Evolutionary conservation across 495 filamentous ascomycete species (phyloP).

Genomic region (Penicillium crystallinum): DNA sequence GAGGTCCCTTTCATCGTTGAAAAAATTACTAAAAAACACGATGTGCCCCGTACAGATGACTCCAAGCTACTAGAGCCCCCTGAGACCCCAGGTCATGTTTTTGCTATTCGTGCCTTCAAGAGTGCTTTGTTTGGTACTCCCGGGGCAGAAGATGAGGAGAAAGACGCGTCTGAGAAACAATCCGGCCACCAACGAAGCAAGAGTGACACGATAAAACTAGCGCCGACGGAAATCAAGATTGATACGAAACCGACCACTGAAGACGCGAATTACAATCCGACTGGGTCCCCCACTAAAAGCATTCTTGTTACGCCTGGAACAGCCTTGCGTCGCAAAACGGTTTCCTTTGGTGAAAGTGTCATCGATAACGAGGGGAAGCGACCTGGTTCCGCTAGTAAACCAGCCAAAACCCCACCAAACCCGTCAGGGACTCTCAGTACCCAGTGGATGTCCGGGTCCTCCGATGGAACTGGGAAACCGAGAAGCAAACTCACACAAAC

Average conservation of each 20-base stretch:
- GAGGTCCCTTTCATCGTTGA: conserved; percentile 8
- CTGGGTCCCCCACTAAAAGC: conserved; percentile 63
- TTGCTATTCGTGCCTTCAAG: conserved; percentile 88
- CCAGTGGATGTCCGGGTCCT: conserved; percentile 54
- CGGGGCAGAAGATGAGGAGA: conserved; percentile 41
- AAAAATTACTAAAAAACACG: neutral
- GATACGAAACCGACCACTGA: conserved; percentile 19
- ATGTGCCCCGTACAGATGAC: conserved; percentile 24
- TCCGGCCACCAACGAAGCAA: conserved; percentile 20
- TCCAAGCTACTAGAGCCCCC: conserved; percentile 57
- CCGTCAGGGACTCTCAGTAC: conserved; percentile 59
- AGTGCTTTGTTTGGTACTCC: conserved; percentile 89
- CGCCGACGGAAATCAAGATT: conserved; percentile 21
- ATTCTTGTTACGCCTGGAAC: conserved; percentile 91
- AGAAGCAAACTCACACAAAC: conserved; percentile 45
- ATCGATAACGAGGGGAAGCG: conserved; percentile 53
- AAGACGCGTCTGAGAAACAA: conserved; percentile 12
- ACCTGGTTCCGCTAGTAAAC: conserved; percentile 27
- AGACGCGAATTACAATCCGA: conserved; percentile 28
- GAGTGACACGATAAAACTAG: conserved; percentile 17
- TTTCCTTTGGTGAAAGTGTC: conserved; percentile 77
- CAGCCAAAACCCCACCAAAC: conserved; percentile 28
- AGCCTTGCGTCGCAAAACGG: conserved; percentile 74
- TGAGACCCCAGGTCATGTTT: conserved; percentile 89
- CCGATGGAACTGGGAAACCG: conserved; percentile 43